Evolutionary conservation across 139 green algal genomes (phyloP).

Genomic region (Zygnema cylindricum): DNA sequence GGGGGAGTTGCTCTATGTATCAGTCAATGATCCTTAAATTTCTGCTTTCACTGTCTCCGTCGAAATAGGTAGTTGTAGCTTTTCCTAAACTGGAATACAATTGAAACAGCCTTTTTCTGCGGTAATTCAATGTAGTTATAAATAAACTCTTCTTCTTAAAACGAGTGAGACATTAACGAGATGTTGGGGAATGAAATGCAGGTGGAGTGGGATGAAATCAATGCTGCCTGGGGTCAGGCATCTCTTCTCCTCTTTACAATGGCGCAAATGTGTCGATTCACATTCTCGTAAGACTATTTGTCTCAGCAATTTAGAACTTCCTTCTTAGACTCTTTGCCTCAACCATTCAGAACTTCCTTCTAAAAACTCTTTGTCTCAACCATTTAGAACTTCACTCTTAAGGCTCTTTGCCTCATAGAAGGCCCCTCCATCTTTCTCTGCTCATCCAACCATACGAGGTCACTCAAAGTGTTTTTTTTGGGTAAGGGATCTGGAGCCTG

Average conservation of each 20-base stretch:
- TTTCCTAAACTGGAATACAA: neutral
- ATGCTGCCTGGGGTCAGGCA: constrained; percentile 92
- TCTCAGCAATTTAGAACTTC: neutral
- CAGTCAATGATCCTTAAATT: too few species aligned
- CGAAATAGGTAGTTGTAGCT: neutral
- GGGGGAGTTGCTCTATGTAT: too few species aligned
- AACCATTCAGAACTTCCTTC: too few species aligned
- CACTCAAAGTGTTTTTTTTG: too few species aligned
- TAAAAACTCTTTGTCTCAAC: neutral
- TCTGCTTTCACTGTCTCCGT: too few species aligned
- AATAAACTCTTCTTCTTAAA: constrained; percentile 1
- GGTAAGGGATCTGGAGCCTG: too few species aligned
- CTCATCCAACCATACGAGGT: neutral
- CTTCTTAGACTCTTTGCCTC: neutral
- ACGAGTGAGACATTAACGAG: too few species aligned
- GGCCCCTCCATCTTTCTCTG: neutral
- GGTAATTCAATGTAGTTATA: neutral
- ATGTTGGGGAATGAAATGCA: constrained; percentile 6
- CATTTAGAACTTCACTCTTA: neutral
- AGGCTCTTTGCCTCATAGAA: neutral
- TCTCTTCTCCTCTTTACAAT: constrained; percentile 93
- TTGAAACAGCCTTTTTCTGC: neutral
- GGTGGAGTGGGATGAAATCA: constrained; percentile 97
- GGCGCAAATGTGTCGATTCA: constrained; percentile 74
- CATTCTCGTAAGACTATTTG: constrained; percentile 54